Base-by-base conservation (phyloP, 768 basidiomycete species). In the Thelephora aurantiotincta region DNA sequence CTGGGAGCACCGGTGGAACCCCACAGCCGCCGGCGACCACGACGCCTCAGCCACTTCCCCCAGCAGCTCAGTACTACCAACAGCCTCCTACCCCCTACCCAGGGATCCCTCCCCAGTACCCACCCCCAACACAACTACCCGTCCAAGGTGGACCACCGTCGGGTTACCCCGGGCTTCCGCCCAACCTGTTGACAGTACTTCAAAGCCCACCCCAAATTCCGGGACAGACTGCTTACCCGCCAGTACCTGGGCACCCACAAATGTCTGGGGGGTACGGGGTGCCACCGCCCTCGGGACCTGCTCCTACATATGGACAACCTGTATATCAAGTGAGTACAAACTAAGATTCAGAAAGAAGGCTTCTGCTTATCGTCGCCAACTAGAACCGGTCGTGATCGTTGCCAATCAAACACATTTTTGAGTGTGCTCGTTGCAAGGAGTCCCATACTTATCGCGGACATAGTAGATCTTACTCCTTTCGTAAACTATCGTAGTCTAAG, bases 101-200 rank as follows among this genome's bases (percentile, higher is more conserved):
- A 13, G 44, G 46, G 9, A 35, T 57, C 16, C 33, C 56, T 44
- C 50, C 43, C 16, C 30, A 57, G 16, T 60, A 23, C 50, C 60
- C 59, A 6, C 62, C 65, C 45, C 54, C 60, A 11, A 58, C 63
- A 23, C 65, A 61, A 42, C 60, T 59, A 41, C 52, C 52, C 34
- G 74, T 57, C 55, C 62, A 52, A 22, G 18, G 22, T 11, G 38
- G 38, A 11, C 62, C 63, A n/a, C 55, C 58, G 12, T 57, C 65
- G 19, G 56, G 66, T 49, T 52, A 66, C 18, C 52, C 61, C 11
- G 64, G 64, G 13, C 60, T 86, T 16, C 80, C 85, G 2, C 80
- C 82, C 0, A 82, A 81, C 52, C 70, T 88, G 14, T 64, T 86
- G 45, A 80, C 84, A 0, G 54, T 86, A 38, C 59, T 87, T 41